Percentiles rank a stretch among this genome's conserved stretches.
Conservation (phyloP, 2,329 filamentous ascomycete species). For the Xylaria digitata region DNA sequence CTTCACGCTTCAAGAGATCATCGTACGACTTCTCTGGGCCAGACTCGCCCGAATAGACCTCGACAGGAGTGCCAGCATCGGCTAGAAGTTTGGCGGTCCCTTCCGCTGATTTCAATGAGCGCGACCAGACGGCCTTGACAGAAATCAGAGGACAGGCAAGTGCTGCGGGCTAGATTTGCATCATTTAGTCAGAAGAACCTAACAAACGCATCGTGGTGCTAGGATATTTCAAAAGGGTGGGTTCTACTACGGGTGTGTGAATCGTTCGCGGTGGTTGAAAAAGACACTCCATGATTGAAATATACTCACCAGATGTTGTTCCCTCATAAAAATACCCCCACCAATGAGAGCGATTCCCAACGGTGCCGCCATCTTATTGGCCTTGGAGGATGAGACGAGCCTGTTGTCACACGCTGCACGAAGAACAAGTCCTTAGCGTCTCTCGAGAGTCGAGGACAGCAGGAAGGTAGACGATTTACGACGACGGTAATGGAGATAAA, state of each 20-base stretch:
- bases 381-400: conserved; percentile 11
- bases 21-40: conserved; percentile 54
- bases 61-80: conserved; percentile 40
- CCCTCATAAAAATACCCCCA: conserved; percentile 67
- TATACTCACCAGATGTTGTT: conserved; percentile 61
- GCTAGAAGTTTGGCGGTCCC: conserved; percentile 51
- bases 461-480: neutral
- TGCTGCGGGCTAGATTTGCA: conserved; percentile 58
- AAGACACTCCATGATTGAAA: conserved; percentile 4
- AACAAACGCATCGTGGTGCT: neutral
- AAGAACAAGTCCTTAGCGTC: neutral
- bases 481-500: neutral
- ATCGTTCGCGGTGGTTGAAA: neutral
- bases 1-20: conserved; percentile 58
- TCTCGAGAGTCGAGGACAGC: neutral
- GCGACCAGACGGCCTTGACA: conserved; percentile 68
- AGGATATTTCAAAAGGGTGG: neutral
- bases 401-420: neutral
- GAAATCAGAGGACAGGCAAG: conserved; percentile 57
- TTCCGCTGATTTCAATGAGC: conserved; percentile 61
- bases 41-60: conserved; percentile 49
- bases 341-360: conserved; percentile 67
- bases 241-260: neutral
- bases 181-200: conserved; percentile 37
- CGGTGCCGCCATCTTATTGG: conserved; percentile 47